phyloP scores from a whole-genome alignment of 805 yeast species.

The Phaffomyces thermotolerans region DNA sequence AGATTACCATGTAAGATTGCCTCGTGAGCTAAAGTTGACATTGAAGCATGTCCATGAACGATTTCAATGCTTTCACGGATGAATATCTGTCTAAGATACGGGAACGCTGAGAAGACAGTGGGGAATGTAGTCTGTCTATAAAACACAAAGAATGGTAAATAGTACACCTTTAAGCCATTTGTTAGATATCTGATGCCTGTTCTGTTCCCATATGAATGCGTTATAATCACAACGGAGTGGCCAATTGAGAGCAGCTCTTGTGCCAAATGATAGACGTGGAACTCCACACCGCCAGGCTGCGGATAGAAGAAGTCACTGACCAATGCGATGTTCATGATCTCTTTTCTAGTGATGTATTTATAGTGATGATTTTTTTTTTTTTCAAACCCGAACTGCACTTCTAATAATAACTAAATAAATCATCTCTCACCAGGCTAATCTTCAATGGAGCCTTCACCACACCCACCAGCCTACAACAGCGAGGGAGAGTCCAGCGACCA shows the following conservation, averaged over 20 bases:
- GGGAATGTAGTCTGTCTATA: conserved; percentile 84
- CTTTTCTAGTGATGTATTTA: background rate
- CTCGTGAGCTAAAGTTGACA: conserved; percentile 82
- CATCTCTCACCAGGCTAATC: background rate
- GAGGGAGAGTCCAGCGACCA: background rate
- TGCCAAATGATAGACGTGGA: conserved; percentile 87
- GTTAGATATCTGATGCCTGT: conserved; percentile 77
- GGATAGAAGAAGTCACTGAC: conserved; percentile 97
- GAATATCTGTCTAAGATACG: conserved; percentile 75
- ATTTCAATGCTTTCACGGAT: conserved; percentile 81
- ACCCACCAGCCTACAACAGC: conserved; percentile 4
- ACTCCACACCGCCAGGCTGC: conserved; percentile 96
- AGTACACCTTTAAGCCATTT: conserved; percentile 88
- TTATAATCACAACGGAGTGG: conserved; percentile 77
- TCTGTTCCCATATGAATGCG: conserved; percentile 83
- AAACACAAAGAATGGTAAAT: conserved; percentile 76
- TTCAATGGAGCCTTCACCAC: conserved; percentile 2
- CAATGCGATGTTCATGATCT: conserved; percentile 33
- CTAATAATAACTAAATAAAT: too few relatives aligned
- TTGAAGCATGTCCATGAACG: conserved; percentile 93
- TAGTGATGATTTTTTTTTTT: background rate
- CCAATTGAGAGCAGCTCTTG: conserved; percentile 75
- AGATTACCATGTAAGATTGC: conserved; percentile 86
- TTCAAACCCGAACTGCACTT: background rate
- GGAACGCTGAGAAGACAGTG: conserved; percentile 81